These are phyloP conservation scores for Penicillium sp. DNA, from an alignment of 2,329 filamentous ascomycete species.

Conservation along the genomic window DNA sequence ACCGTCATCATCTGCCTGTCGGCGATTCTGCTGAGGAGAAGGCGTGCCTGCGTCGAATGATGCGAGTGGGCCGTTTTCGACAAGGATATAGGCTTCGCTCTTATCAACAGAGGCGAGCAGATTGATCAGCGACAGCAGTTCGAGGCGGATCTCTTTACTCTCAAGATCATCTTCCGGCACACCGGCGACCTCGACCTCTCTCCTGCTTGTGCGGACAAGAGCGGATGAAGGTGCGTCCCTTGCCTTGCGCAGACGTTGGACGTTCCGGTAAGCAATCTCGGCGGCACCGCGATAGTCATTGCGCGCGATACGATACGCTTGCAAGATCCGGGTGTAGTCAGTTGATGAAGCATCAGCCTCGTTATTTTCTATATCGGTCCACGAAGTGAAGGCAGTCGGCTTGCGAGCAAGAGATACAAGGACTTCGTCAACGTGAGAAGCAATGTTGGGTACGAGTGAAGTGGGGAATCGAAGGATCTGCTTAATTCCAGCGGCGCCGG, in stretches of 20 bases:
- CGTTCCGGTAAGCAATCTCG: constrained; percentile 58
- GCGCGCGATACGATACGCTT: constrained; percentile 83
- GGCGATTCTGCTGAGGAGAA: constrained; percentile 51
- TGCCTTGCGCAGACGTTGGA: constrained; percentile 54
- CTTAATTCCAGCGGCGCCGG: constrained; percentile 53
- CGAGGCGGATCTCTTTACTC: constrained; percentile 62
- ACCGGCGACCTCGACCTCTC: constrained; percentile 36
- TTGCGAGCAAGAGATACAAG: constrained; percentile 72
- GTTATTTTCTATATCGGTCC: constrained; percentile 43
- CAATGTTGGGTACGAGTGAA: constrained; percentile 63
- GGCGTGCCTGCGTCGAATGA: constrained; percentile 11
- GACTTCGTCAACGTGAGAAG: constrained; percentile 76
- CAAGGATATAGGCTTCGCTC: constrained; percentile 74
- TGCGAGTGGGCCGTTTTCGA: constrained; percentile 49
- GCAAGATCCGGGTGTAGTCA: constrained; percentile 86
- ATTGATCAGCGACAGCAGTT: constrained; percentile 92
- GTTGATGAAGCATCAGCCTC: constrained; percentile 48
- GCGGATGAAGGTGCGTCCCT: constrained; percentile 39
- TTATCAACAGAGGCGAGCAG: constrained; percentile 81
- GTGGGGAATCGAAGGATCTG: constrained; percentile 76
- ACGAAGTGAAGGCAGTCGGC: constrained; percentile 63
- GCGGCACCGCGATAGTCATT: constrained; percentile 82
- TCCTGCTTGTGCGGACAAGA: constrained; percentile 42
- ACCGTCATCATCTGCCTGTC: constrained; percentile 48
- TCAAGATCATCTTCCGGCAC: constrained; percentile 49